phyloP scores from a whole-genome alignment of 495 filamentous ascomycete species.

The Neurospora sp. region DNA sequence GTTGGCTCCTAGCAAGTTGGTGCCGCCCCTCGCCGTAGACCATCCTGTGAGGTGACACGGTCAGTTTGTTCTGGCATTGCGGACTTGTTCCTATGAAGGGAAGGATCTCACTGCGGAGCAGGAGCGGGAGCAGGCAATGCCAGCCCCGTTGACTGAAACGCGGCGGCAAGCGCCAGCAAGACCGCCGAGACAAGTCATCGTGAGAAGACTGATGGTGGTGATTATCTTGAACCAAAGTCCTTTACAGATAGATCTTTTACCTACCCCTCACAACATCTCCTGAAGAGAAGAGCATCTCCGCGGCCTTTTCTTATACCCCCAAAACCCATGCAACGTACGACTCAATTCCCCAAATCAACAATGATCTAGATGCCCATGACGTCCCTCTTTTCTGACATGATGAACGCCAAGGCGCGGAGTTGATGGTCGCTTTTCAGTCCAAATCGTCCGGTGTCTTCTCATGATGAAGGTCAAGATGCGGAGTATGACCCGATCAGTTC shows the following conservation, averaged over 20 bases:
- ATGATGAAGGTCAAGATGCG: too few species aligned
- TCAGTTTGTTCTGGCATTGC: too few species aligned
- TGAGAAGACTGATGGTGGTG: background rate
- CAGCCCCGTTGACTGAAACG: background rate
- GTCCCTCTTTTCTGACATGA: background rate
- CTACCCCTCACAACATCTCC: background rate
- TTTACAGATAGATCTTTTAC: background rate
- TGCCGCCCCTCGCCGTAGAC: slow-evolving; percentile 25
- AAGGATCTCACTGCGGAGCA: background rate
- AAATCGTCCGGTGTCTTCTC: too few species aligned
- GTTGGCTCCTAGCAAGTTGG: slow-evolving; percentile 27
- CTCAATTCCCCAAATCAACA: background rate
- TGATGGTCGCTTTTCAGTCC: background rate
- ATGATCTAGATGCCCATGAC: background rate
- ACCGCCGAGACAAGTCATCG: background rate
- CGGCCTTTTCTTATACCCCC: background rate
- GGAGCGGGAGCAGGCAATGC: background rate
- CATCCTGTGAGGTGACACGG: slow-evolving; percentile 1
- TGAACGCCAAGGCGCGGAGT: background rate
- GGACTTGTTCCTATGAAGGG: too few species aligned
- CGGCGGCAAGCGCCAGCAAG: background rate
- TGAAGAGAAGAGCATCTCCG: background rate
- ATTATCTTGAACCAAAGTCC: background rate
- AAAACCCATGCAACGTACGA: background rate
- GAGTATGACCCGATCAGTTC: too few species aligned